A percentile compares a stretch with the other conserved stretches of the same genome.
Conservation (phyloP, 257 asterid species). For the Solanum sejunctum region DNA sequence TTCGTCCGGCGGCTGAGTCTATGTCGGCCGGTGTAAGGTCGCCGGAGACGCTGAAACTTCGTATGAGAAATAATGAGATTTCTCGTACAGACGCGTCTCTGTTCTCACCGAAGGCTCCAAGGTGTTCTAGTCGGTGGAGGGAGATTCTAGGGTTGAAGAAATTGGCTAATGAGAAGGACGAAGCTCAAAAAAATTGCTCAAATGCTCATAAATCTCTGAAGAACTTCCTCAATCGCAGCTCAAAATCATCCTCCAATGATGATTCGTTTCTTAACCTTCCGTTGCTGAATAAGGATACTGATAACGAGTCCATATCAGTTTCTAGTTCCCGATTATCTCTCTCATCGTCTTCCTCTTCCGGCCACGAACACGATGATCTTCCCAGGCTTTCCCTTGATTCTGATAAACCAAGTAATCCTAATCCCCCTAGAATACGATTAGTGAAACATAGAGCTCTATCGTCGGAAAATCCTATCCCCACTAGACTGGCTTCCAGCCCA, state of each 20-base stretch:
- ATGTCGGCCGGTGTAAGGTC: neutral
- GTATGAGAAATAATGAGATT: constrained; percentile 7
- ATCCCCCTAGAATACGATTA: constrained; percentile 21
- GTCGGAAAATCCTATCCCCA: constrained; percentile 41
- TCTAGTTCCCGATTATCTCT: constrained; percentile 37
- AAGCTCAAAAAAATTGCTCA: neutral
- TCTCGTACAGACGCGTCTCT: constrained; percentile 13
- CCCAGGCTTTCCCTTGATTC: constrained; percentile 51
- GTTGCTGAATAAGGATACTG: constrained; percentile 22
- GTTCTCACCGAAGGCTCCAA: constrained; percentile 36
- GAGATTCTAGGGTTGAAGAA: constrained; percentile 30
- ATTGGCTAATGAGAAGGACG: neutral
- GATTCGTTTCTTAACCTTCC: constrained; percentile 37
- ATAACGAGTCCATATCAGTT: constrained; percentile 23
- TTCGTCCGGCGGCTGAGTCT: neutral
- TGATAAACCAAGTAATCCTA: constrained; percentile 12
- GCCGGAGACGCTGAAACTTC: constrained; percentile 1
- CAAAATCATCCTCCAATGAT: constrained; percentile 17
- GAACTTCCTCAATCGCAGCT: constrained; percentile 26
- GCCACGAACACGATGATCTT: constrained; percentile 48
- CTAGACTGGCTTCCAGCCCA: constrained; percentile 7
- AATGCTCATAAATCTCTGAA: constrained; percentile 9
- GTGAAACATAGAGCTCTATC: constrained; percentile 34
- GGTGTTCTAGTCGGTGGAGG: constrained; percentile 34
- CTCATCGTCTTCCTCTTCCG: constrained; percentile 43